These are phyloP conservation scores for Ustilago bromivora DNA, from an alignment of 1,284 basidiomycete species.

Conservation along the genomic window DNA sequence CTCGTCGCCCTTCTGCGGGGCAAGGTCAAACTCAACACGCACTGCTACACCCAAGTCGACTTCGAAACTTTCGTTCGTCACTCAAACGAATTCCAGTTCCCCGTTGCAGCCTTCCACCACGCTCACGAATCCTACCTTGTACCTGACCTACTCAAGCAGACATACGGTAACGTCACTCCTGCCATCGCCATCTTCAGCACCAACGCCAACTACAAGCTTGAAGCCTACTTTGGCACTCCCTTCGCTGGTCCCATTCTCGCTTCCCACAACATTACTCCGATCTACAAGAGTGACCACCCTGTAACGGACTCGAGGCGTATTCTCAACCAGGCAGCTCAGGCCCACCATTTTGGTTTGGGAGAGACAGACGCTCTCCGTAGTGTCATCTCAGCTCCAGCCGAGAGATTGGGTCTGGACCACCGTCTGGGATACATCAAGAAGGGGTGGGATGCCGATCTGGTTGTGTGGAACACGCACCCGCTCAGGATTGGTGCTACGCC, in stretches of 20 bases:
- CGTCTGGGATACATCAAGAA: conserved; percentile 80
- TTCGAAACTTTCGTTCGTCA: conserved; percentile 76
- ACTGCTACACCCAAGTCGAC: conserved; percentile 75
- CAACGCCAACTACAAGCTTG: conserved; percentile 81
- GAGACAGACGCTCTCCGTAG: conserved; percentile 77
- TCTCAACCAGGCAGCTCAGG: conserved; percentile 87
- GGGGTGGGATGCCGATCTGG: conserved; percentile 78
- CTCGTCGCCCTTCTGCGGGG: conserved; percentile 87
- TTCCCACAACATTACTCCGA: conserved; percentile 78
- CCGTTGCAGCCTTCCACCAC: conserved; percentile 78
- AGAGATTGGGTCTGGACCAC: conserved; percentile 81
- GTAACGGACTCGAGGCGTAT: conserved; percentile 82
- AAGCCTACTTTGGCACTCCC: conserved; percentile 85
- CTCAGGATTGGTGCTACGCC: conserved; percentile 75
- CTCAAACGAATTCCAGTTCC: conserved; percentile 84
- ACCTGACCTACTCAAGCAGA: conserved; percentile 80
- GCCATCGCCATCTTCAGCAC: conserved; percentile 82
- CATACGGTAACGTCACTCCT: conserved; percentile 75
- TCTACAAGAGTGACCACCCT: conserved; percentile 79
- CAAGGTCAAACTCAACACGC: conserved; percentile 74
- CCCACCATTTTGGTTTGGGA: conserved; percentile 77
- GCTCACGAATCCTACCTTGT: conserved; percentile 87
- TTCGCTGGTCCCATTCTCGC: conserved; percentile 82
- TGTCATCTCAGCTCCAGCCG: conserved; percentile 83
- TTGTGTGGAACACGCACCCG: conserved; percentile 89